These are phyloP conservation scores for Umbelopsis vinacea DNA, from an alignment of 192 early-diverging fungal genomes.

Conservation along the genomic window DNA sequence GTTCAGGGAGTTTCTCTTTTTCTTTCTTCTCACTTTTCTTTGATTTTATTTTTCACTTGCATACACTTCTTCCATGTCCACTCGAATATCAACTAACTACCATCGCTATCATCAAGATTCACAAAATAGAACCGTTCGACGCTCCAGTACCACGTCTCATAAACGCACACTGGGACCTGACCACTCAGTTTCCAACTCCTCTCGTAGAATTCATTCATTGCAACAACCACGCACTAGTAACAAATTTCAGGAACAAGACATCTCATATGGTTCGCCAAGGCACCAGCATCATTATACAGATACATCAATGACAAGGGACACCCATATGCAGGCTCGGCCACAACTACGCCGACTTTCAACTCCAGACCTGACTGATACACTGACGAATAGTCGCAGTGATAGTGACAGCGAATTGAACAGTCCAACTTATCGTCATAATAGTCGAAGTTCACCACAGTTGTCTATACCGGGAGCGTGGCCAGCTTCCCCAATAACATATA, in stretches of 20 bases:
- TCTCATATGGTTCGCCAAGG: neutral
- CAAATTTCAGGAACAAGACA: constrained; percentile 13
- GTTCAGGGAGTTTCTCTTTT: neutral
- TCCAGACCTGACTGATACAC: constrained; percentile 16
- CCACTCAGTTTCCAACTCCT: neutral
- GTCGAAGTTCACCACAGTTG: constrained; percentile 12
- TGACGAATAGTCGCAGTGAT: constrained; percentile 20
- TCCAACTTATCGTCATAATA: constrained; percentile 15
- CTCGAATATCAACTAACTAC: neutral
- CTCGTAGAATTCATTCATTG: constrained; percentile 8
- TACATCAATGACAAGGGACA: neutral
- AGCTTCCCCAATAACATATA: neutral
- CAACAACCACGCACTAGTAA: neutral
- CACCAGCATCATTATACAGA: neutral
- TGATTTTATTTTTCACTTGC: neutral
- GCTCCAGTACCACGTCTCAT: constrained; percentile 20
- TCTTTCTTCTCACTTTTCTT: neutral
- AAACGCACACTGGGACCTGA: neutral
- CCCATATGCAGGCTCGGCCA: neutral
- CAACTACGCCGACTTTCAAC: neutral
- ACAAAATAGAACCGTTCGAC: neutral
- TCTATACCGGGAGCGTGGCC: constrained; percentile 14
- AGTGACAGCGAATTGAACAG: constrained; percentile 19
- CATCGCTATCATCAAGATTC: constrained; percentile 1
- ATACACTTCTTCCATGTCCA: constrained; percentile 2